phyloP scores from a whole-genome alignment of 345 rosid genomes.

The Salix udensis region DNA sequence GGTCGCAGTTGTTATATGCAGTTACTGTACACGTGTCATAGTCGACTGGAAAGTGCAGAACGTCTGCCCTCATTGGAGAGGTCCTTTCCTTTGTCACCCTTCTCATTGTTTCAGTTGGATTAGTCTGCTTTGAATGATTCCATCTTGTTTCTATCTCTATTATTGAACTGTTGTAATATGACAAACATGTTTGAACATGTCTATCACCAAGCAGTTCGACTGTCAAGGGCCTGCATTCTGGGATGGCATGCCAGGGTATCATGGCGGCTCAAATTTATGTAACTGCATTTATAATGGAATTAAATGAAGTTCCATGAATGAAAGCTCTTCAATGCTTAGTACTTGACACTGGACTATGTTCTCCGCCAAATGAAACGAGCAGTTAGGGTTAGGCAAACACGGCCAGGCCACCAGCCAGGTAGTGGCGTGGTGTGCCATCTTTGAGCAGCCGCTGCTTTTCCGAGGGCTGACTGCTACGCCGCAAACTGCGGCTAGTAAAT shows the following conservation, averaged over 20 bases:
- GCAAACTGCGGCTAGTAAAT: background rate
- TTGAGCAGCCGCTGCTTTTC: background rate
- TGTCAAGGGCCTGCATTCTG: background rate
- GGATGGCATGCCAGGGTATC: background rate
- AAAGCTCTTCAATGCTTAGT: background rate
- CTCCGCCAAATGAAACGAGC: background rate
- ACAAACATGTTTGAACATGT: background rate
- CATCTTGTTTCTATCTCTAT: background rate
- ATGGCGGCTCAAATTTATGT: background rate
- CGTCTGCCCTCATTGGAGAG: slow-evolving; percentile 12
- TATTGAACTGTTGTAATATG: slow-evolving; percentile 8
- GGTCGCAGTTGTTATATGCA: slow-evolving; percentile 10
- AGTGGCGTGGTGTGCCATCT: background rate
- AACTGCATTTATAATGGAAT: background rate
- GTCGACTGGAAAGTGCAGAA: slow-evolving; percentile 20
- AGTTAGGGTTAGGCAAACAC: background rate
- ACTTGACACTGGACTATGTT: background rate
- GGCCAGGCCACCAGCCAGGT: background rate
- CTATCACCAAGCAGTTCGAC: background rate
- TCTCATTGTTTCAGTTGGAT: background rate
- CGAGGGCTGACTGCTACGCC: background rate
- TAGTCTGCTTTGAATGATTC: slow-evolving; percentile 7
- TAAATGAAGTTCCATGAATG: background rate
- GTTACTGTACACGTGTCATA: slow-evolving; percentile 18
- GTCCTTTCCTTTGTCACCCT: background rate